Conservation (phyloP, 2,329 filamentous ascomycete genomes). For the Cladosporium halotolerans region DNA sequence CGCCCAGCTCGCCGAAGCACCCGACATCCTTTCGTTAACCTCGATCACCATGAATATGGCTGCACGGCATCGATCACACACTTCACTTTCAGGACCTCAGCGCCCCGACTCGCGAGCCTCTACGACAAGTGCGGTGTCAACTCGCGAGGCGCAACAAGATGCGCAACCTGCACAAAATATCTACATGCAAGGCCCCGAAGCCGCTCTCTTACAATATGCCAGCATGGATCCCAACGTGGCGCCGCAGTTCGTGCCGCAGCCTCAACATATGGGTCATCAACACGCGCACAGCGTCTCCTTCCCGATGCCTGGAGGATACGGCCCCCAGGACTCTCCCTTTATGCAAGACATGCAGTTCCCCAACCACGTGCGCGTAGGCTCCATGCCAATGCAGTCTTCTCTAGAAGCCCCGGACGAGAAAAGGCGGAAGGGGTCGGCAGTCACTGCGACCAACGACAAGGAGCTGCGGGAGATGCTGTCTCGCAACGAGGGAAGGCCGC, state of each 20-base stretch:
- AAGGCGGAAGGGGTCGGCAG: slow-evolving; percentile 52
- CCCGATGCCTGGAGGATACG: slow-evolving; percentile 19
- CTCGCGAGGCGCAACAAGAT: slow-evolving; percentile 24
- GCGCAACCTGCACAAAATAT: slow-evolving; percentile 15
- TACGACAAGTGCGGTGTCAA: slow-evolving; percentile 29
- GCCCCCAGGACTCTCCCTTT: slow-evolving; percentile 22
- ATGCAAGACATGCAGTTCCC: slow-evolving; percentile 22
- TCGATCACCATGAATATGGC: slow-evolving; percentile 12
- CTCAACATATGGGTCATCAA: slow-evolving; percentile 17
- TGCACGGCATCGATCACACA: slow-evolving; percentile 16
- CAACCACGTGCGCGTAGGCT: slow-evolving; percentile 23
- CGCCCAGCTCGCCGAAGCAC: slow-evolving; percentile 7
- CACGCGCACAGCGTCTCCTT: slow-evolving; percentile 19
- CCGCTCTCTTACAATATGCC: slow-evolving; percentile 27
- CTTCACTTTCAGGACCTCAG: slow-evolving; percentile 24
- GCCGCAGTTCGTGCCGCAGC: slow-evolving; percentile 6
- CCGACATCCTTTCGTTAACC: slow-evolving; percentile 1
- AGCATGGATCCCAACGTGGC: slow-evolving; percentile 19
- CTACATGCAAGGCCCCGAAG: slow-evolving; percentile 24
- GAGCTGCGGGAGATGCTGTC: slow-evolving; percentile 71
- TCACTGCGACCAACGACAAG: slow-evolving; percentile 72
- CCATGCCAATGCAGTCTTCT: slow-evolving; percentile 20
- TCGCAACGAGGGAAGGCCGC: slow-evolving; percentile 59
- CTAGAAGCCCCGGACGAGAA: slow-evolving; percentile 36
- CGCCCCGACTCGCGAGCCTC: slow-evolving; percentile 30